A percentile compares a stretch with the other conserved stretches of the same genome.
These are phyloP conservation scores for Cryptococcus deneoformans DNA, from an alignment of 1,284 basidiomycete species.

Conservation along the genomic window DNA sequence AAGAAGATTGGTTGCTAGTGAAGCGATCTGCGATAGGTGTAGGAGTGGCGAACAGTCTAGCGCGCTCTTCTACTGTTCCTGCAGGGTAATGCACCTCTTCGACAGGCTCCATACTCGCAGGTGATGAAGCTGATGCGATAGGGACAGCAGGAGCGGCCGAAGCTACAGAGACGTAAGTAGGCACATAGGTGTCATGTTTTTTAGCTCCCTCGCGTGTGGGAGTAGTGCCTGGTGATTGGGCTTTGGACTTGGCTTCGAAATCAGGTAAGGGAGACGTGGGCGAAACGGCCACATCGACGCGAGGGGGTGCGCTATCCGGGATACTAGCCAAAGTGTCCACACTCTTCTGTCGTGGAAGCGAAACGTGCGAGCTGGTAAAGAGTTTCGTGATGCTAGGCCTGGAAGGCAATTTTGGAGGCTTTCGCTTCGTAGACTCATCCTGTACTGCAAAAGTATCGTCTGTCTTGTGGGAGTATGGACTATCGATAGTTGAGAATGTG, in stretches of 20 bases:
- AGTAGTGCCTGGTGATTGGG: conserved; percentile 3
- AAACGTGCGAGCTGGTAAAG: conserved; percentile 9
- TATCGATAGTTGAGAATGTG: not conserved
- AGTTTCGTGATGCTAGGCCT: conserved; percentile 17
- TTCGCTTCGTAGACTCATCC: not conserved
- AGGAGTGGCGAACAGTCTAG: conserved; percentile 28
- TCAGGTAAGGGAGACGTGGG: conserved; percentile 21
- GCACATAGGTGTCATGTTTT: not conserved
- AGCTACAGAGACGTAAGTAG: conserved; percentile 2
- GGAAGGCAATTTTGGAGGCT: conserved; percentile 6
- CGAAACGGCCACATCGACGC: conserved; percentile 25
- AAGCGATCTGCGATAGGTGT: conserved; percentile 50
- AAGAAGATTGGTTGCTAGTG: conserved; percentile 20
- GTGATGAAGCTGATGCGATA: conserved; percentile 1
- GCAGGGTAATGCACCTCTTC: conserved; percentile 30
- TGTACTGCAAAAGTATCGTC: not conserved
- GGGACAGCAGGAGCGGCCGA: not conserved
- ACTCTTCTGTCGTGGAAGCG: conserved; percentile 16
- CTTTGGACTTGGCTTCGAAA: conserved; percentile 11
- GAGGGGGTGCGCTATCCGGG: conserved; percentile 16
- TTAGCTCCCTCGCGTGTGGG: not conserved
- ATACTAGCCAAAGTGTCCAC: conserved; percentile 19
- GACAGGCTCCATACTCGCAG: conserved; percentile 6
- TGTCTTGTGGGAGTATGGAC: not conserved
- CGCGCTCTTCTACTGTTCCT: conserved; percentile 35